Base-by-base conservation (phyloP, 495 filamentous ascomycete genomes). In the Rostrohypoxylon terebratum region DNA sequence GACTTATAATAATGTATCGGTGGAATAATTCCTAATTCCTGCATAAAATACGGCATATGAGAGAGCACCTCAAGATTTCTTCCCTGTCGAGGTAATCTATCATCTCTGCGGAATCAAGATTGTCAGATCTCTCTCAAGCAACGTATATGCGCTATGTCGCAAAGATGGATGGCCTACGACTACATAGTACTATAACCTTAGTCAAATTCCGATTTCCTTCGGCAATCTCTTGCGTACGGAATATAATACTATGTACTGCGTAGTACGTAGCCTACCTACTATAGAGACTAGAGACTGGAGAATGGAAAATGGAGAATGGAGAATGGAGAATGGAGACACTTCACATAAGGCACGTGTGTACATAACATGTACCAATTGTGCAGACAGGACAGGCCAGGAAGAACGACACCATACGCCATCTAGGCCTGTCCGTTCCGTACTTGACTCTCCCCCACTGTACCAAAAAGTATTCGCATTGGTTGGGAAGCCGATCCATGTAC, bases 401-500 rank as follows among this genome's bases (percentile, higher is more conserved):
- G 40, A 45, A n/a, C 42, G 8, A 20, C 42, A n/a, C 42, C 42
- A 45, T 40, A 66, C 48, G 31, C 70, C 54, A 64, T 61, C 64
- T 57, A 59, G 70, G 65, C 64, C 64, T 68, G 38, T 69, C 50
- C 25, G 44, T 57, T 69, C 50, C 25, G 44, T 57, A 58, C 55
- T 73, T 40, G 34, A 36, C 8, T 69, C 55, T 66, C 71, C 65
- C 71, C 61, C 66, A 69, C 66, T 62, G 61, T 69, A 73, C 62
- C 59, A 68, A 53, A 66, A 45, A 62, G 57, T 33, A 66, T 58
- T 58, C 54, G 62, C 47, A 73, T 69, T 73, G 71, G 71, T 66
- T 66, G 66, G 66, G 61, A 73, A 58, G 66, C 48, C 57, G 55
- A 73, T 66, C 71, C 69, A 73, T 73, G 71, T 69, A 73, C 50